phyloP scores from a whole-genome alignment of 2,329 filamentous ascomycete species.

The Calonectria multiphialidica region DNA sequence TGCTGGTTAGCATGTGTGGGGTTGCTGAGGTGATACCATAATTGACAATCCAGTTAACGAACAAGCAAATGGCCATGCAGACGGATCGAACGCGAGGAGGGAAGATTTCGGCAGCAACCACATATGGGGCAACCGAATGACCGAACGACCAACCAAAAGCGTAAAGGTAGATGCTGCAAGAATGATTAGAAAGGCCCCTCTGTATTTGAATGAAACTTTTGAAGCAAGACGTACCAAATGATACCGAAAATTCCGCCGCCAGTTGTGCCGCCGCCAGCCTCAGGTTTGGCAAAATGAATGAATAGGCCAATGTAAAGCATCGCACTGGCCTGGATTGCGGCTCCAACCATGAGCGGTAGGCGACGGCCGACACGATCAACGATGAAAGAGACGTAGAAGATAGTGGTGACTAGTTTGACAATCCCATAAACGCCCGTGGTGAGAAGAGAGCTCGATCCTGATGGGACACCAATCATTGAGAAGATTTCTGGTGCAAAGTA shows the following conservation, averaged over 20 bases:
- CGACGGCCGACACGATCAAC: slow-evolving; percentile 46
- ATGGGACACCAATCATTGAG: slow-evolving; percentile 33
- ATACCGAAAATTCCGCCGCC: slow-evolving; percentile 17
- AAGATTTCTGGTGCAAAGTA: slow-evolving; percentile 39
- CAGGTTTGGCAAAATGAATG: slow-evolving; percentile 33
- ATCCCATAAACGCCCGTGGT: slow-evolving; percentile 40
- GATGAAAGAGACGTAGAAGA: slow-evolving; percentile 47
- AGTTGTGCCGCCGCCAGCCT: slow-evolving; percentile 23
- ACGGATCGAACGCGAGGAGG: slow-evolving; percentile 36
- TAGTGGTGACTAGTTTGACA: slow-evolving; percentile 39
- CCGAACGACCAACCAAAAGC: slow-evolving; percentile 36
- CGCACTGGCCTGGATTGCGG: slow-evolving; percentile 38
- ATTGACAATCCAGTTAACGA: slow-evolving; percentile 35
- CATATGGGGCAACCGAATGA: slow-evolving; percentile 34
- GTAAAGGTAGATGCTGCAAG: slow-evolving; percentile 35
- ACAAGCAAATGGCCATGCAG: slow-evolving; percentile 32
- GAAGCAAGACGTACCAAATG: not conserved
- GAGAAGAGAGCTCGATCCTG: slow-evolving; percentile 36
- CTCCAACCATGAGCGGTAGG: slow-evolving; percentile 42
- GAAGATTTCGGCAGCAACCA: slow-evolving; percentile 38
- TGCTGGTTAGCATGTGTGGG: slow-evolving; percentile 34
- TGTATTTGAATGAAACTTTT: not conserved
- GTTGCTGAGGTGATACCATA: slow-evolving; percentile 32
- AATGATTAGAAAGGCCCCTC: not conserved
- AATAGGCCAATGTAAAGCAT: slow-evolving; percentile 46